Evolutionary conservation across 2,329 filamentous ascomycete genomes (phyloP).

Genomic region (Davidsoniella eucalypti): DNA sequence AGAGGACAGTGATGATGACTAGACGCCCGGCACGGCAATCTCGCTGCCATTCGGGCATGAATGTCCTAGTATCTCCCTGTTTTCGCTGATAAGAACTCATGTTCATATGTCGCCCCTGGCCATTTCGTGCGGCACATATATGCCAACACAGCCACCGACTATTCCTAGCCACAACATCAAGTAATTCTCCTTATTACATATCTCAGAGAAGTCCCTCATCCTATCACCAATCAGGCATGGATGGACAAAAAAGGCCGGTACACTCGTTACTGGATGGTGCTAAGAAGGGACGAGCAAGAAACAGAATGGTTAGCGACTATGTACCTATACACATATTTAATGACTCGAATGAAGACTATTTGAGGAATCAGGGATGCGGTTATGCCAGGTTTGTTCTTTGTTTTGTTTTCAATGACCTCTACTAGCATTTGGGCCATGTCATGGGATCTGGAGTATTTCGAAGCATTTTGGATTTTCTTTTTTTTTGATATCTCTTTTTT

Average conservation of each 20-base stretch:
- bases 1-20: constrained; percentile 58
- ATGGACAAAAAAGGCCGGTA: constrained; percentile 79
- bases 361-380: too few species aligned
- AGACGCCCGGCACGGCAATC: constrained; percentile 15
- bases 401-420: constrained; percentile 1
- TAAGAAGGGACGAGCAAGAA: constrained; percentile 28
- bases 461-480: constrained; percentile 11
- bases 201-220: constrained; percentile 42
- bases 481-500: not conserved
- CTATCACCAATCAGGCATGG: constrained; percentile 78
- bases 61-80: not conserved
- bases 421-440: not conserved
- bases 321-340: too few species aligned
- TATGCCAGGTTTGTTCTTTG: constrained; percentile 5
- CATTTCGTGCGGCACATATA: constrained; percentile 61
- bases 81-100: not conserved
- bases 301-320: too few species aligned
- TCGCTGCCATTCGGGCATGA: not conserved
- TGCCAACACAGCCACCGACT: constrained; percentile 61
- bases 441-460: not conserved
- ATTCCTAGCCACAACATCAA: constrained; percentile 81
- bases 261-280: constrained; percentile 68
- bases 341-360: too few species aligned
- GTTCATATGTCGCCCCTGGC: constrained; percentile 18
- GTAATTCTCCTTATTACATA: constrained; percentile 50